These are phyloP conservation scores for Trichomonas gallinae DNA, from an alignment of 208 protist species.

Conservation along the genomic window DNA sequence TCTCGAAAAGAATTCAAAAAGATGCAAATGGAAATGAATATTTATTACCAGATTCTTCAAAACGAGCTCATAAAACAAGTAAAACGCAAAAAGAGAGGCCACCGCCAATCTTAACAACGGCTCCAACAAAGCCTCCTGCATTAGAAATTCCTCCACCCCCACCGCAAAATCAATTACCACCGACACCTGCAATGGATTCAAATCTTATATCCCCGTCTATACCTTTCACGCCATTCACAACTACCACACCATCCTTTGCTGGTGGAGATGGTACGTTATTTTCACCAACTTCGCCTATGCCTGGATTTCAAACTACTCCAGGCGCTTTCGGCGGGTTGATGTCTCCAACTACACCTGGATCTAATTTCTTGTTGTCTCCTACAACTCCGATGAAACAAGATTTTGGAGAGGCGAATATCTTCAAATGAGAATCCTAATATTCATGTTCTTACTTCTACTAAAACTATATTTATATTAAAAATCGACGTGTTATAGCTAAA, in stretches of 20 bases:
- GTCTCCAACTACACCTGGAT: neutral
- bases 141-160: neutral
- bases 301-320: neutral
- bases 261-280: neutral
- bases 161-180: neutral
- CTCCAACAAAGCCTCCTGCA: neutral
- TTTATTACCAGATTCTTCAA: neutral
- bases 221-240: neutral
- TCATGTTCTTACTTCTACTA: neutral
- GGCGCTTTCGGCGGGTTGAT: neutral
- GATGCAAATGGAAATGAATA: neutral
- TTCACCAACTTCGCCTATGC: neutral
- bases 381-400: neutral
- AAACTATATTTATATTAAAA: neutral
- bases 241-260: neutral
- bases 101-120: neutral
- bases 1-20: slow-evolving; percentile 18
- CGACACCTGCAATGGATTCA: neutral
- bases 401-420: neutral
- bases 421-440: neutral
- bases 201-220: neutral
- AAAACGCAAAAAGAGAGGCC: neutral
- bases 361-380: neutral
- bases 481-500: no score
- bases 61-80: neutral